Base-by-base conservation (phyloP, 2,329 filamentous ascomycete species). In the Bipolaris zeicola region DNA sequence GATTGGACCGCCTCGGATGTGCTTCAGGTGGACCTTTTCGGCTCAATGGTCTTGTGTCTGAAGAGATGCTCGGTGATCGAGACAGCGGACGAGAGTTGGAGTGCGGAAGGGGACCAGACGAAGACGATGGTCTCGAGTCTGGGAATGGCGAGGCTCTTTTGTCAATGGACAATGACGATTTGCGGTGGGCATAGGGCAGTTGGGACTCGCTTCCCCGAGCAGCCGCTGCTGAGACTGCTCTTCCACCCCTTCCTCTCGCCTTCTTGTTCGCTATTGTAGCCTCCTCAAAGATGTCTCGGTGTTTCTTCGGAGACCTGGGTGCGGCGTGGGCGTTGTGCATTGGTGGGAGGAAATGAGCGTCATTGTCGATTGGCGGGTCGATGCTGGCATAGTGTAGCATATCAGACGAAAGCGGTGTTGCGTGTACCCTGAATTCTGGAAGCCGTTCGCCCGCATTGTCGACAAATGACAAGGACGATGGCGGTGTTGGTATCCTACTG, bases 261-360 rank as follows among this genome's bases (percentile, higher is more conserved):
- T 78, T 78, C 45, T 73, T 76, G 3, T 76, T 74, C 3, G 76
- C 76, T 44, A 79, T 73, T 1, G 75, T 73, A 3, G 81, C 81
- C 64, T 80, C 77, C 45, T 83, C 79, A 48, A 83, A 82, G 3
- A 82, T 67, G 33, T 79, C 75, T 20, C 73, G 76, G 50, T 77
- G 79, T 14, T 79, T 75, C 61, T 81, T 83, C 10, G 72, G 68
- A 6, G 66, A 70, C 6, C 45, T 49, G 0, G 72, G 67, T 0
- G 70, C 57, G 3, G 20, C 14, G 1, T 67, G 65, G 5, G 67
- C 57, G 6, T 66, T 55, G 50, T 71, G 61, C 24, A 69, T 53
- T 8, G 69, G 51, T 3, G 73, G 65, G 0, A 77, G 64, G 37
- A 77, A 77, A 14, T 72, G 71, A 7, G 70, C 68, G 13, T 76